Conservation (phyloP, 257 asterid species). For the Coffea eugenioides region DNA sequence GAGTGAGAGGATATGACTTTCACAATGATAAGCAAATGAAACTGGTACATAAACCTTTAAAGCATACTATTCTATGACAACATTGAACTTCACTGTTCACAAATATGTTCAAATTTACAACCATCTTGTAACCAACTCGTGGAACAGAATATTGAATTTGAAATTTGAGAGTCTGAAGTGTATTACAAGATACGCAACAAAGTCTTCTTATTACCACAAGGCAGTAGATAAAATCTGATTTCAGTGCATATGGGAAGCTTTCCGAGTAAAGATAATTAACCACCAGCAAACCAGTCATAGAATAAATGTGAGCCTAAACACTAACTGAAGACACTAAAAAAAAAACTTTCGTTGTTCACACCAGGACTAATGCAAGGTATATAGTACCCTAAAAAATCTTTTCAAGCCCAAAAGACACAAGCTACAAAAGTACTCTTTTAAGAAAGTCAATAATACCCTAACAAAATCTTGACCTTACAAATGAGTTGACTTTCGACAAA, state of each 20-base stretch:
- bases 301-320: background rate
- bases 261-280: background rate
- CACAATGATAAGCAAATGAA: background rate
- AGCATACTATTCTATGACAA: background rate
- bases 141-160: background rate
- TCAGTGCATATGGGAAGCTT: background rate
- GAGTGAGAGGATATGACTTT: conserved; percentile 2
- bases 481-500: background rate
- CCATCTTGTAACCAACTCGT: background rate
- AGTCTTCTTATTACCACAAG: background rate
- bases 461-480: background rate
- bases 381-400: background rate
- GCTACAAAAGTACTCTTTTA: background rate
- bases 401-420: background rate
- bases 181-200: background rate
- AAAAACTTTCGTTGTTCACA: background rate
- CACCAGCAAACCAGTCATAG: background rate
- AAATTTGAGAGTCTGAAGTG: background rate
- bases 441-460: background rate
- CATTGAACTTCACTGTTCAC: background rate
- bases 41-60: background rate
- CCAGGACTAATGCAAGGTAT: background rate
- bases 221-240: conserved; percentile 2
- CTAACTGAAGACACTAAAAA: background rate
- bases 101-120: background rate